A percentile compares a stretch with the other conserved stretches of the same genome.
Conservation (phyloP, 164 flowering plant species). For the Chimonanthus praecox region DNA sequence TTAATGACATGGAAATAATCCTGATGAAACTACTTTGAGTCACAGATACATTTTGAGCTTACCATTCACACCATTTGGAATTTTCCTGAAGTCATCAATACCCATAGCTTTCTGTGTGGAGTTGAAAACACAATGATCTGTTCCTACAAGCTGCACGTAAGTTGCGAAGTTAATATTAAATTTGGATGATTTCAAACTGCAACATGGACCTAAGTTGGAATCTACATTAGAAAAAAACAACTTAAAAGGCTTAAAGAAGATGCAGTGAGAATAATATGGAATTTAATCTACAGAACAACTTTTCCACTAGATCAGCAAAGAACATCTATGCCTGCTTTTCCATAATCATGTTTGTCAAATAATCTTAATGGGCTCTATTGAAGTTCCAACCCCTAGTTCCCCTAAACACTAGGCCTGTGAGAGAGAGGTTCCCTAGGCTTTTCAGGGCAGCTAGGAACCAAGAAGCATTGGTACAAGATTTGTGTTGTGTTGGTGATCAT, state of each 20-base stretch:
- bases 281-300: too few relatives aligned
- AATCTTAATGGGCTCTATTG: background rate
- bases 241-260: too few relatives aligned
- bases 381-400: too few relatives aligned
- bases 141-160: conserved; percentile 82
- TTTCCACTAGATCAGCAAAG: background rate
- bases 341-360: background rate
- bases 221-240: background rate
- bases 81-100: conserved; percentile 87
- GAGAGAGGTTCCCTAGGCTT: too few relatives aligned
- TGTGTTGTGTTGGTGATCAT: too few relatives aligned
- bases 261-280: background rate
- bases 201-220: background rate
- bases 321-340: background rate
- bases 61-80: conserved; percentile 99
- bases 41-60: conserved; percentile 14
- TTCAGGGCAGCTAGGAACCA: too few relatives aligned
- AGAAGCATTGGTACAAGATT: too few relatives aligned
- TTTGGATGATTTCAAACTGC: background rate
- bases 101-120: conserved; percentile 91
- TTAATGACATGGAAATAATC: background rate
- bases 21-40: background rate
- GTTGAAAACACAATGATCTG: conserved; percentile 91
- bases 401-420: too few relatives aligned
- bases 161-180: background rate